Evolutionary conservation across 108 stramenopile species (phyloP), one percentile per base, ranked within the genome.

Genomic region (Conticribra weissflogii): DNA sequence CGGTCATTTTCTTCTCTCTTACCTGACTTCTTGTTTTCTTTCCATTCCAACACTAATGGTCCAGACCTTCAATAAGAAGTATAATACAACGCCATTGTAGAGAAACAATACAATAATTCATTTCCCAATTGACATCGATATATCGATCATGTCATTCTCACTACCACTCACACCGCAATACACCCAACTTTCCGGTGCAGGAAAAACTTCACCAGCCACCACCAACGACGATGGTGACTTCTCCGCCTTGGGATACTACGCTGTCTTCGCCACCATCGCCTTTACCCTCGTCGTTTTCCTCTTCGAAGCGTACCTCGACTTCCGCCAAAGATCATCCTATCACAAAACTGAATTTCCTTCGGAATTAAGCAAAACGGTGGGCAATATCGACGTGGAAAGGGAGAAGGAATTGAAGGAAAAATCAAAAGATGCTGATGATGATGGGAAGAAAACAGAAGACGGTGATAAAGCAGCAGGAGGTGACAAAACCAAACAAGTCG

Each of bases 241-340:
- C 36, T 22, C 21, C n/a, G 2, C 48, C 45, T 33, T 76, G 17
- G 59, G 48, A n/a, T 1, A 49, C 54, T 76, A 76, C 46, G 74
- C 74, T 51, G 41, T 78, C 52, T 33, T 32, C 9, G 85, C 76
- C 46, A 91, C 93, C 2, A 81, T 94, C 16, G 64, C 67, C 8
- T 94, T 94, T 66, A 91, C 93, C 0, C 45, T 89, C 14, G 45
- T 81, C 32, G 93, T 94, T 9, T 91, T 86, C 36, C 53, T 78
- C 14, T 76, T 90, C 30, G 93, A 94, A 68, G 76, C 79, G 24
- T 72, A 81, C 59, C 68, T 94, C 32, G 85, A 90, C 63, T 68
- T 78, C 16, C 81, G 93, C 28, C 93, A 94, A 59, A 84, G 86
- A 25, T 68, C 58, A 19, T 75, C 89, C 18, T 94, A 91, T 59